phyloP scores from a whole-genome alignment of 1,139 yeast genomes.

The Yamadazyma sp. region DNA sequence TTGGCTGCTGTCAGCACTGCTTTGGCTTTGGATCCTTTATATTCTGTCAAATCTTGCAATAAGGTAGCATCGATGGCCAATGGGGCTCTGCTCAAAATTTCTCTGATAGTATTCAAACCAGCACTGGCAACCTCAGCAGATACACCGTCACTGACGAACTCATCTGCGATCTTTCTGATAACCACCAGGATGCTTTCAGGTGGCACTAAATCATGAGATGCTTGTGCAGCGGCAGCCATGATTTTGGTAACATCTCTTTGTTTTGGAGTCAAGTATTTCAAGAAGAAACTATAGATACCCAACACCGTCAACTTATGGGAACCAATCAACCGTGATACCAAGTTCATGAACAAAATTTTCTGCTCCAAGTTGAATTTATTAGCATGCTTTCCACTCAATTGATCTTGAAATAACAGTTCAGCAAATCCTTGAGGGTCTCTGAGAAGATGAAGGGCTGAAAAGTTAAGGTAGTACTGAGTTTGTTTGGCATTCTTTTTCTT shows the following conservation, averaged over 20 bases:
- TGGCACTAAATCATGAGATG: slow-evolving; percentile 94
- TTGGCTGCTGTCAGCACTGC: slow-evolving; percentile 94
- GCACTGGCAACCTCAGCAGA: slow-evolving; percentile 98
- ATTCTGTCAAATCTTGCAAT: slow-evolving; percentile 84
- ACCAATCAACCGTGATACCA: slow-evolving; percentile 86
- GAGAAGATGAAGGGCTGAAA: slow-evolving; percentile 88
- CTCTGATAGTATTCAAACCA: slow-evolving; percentile 92
- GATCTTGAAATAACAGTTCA: slow-evolving; percentile 71
- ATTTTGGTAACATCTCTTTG: slow-evolving; percentile 93
- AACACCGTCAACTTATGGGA: slow-evolving; percentile 88
- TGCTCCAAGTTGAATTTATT: slow-evolving; percentile 80
- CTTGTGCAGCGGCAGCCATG: slow-evolving; percentile 96
- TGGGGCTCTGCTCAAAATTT: slow-evolving; percentile 89
- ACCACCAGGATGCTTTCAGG: slow-evolving; percentile 83
- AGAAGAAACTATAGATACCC: slow-evolving; percentile 83
- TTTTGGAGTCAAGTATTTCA: slow-evolving; percentile 90
- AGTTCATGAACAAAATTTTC: slow-evolving; percentile 81
- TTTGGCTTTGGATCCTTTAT: slow-evolving; percentile 90
- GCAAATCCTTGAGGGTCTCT: slow-evolving; percentile 99
- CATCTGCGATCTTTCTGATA: slow-evolving; percentile 91
- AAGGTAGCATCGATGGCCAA: slow-evolving; percentile 85
- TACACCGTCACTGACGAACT: slow-evolving; percentile 97
- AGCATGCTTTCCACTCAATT: slow-evolving; percentile 66
- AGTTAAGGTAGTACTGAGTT: slow-evolving; percentile 78
- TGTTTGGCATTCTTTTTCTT: slow-evolving; percentile 59